These are phyloP conservation scores for Coemansia sp. DNA, from an alignment of 192 early-diverging fungal genomes.

Conservation along the genomic window DNA sequence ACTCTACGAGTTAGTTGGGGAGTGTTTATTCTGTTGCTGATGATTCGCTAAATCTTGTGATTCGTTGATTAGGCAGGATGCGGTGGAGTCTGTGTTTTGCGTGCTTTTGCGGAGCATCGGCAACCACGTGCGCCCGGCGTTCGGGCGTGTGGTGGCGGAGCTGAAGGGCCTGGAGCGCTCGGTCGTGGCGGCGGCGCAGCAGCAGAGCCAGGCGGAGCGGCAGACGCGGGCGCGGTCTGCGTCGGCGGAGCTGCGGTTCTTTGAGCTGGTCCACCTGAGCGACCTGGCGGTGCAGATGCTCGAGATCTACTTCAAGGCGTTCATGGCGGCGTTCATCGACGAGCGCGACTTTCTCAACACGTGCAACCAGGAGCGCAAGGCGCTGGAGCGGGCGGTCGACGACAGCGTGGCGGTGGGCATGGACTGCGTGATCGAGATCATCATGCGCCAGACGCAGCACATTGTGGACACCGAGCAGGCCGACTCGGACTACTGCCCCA, in stretches of 20 bases:
- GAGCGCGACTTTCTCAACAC: constrained; percentile 89
- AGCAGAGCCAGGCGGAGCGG: constrained; percentile 15
- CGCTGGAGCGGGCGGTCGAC: constrained; percentile 82
- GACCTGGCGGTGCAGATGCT: constrained; percentile 94
- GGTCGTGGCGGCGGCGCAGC: constrained; percentile 1
- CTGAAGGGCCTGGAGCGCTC: constrained; percentile 38
- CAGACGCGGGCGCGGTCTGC: constrained; percentile 40
- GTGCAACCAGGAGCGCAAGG: constrained; percentile 89
- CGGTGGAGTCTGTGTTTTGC: constrained; percentile 77
- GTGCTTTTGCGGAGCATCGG: constrained; percentile 71
- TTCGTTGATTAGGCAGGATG: constrained; percentile 58
- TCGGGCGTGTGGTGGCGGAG: constrained; percentile 29
- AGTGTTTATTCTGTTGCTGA: no score
- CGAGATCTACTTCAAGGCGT: constrained; percentile 89
- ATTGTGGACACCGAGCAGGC: constrained; percentile 74
- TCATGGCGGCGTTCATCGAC: constrained; percentile 81
- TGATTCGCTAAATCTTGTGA: neutral
- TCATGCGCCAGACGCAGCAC: constrained; percentile 82
- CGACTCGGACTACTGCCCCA: constrained; percentile 73
- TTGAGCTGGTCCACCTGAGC: constrained; percentile 91
- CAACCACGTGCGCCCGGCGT: constrained; percentile 45
- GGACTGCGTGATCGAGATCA: constrained; percentile 87
- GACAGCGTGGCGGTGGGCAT: constrained; percentile 89
- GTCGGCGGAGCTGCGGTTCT: constrained; percentile 74
- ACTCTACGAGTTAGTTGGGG: no score